A percentile compares a stretch with the other conserved stretches of the same genome.
Evolutionary conservation across 2,329 filamentous ascomycete species (phyloP).

Genomic region (Botryosphaeria dothidea): DNA sequence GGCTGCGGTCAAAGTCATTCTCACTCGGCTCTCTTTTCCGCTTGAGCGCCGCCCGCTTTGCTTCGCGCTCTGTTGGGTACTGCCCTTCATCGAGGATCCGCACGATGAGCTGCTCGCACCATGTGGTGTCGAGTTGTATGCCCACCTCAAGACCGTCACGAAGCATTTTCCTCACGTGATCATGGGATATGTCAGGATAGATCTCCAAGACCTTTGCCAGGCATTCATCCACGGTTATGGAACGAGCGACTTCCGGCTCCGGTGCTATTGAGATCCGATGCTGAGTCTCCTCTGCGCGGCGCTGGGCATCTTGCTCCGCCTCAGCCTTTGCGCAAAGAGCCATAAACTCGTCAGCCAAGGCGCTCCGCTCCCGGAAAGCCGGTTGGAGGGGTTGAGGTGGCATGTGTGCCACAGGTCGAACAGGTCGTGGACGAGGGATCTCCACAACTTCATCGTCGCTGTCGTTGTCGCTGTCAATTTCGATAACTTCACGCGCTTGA

Average conservation of each 20-base stretch:
- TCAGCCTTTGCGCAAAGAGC: neutral
- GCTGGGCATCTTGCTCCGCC: neutral
- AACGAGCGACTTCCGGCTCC: neutral
- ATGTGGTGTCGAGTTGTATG: constrained; percentile 25
- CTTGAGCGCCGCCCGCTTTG: constrained; percentile 29
- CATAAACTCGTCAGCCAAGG: neutral
- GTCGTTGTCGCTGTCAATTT: constrained; percentile 2
- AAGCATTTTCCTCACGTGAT: constrained; percentile 33
- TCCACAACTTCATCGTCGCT: neutral
- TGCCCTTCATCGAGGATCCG: constrained; percentile 32
- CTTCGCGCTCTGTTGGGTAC: constrained; percentile 37
- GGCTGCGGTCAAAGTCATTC: neutral
- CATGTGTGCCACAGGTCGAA: neutral
- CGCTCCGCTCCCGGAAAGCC: neutral
- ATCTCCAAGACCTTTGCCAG: constrained; percentile 35
- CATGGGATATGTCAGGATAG: constrained; percentile 34
- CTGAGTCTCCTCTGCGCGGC: neutral
- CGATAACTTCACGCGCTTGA: constrained; percentile 11
- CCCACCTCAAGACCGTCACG: constrained; percentile 26
- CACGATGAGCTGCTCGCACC: constrained; percentile 32
- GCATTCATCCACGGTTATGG: constrained; percentile 27
- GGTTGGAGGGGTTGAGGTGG: neutral
- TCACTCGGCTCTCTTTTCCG: constrained; percentile 27
- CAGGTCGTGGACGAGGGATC: neutral
- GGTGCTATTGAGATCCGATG: too few relatives aligned